Conservation (phyloP, 2,329 filamentous ascomycete genomes). For the Talaromyces marneffei region DNA sequence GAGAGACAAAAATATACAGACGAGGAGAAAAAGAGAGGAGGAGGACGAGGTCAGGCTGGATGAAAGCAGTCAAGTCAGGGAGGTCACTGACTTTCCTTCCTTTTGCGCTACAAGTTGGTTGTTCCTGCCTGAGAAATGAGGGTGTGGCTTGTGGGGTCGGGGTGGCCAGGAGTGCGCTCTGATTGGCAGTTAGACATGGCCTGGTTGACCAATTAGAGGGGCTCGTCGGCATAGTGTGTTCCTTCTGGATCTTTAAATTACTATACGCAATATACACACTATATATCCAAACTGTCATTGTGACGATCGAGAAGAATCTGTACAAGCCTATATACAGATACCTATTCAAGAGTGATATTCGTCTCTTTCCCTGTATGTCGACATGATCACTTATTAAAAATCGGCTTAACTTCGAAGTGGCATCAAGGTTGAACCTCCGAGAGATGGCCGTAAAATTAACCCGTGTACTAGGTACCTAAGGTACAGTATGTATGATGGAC, state of each 20-base stretch:
- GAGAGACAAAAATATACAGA: constrained; percentile 13
- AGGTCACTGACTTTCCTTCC: constrained; percentile 1
- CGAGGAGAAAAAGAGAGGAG: constrained; percentile 12
- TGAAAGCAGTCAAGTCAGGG: constrained; percentile 16
- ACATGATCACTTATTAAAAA: background rate
- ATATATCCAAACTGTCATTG: background rate
- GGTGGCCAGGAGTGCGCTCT: constrained; percentile 1
- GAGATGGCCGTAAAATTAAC: background rate
- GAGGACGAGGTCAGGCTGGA: constrained; percentile 9
- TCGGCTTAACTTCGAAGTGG: background rate
- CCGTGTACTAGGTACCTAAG: too few species aligned
- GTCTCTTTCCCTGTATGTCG: background rate
- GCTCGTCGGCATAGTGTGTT: background rate
- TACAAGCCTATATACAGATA: too few species aligned
- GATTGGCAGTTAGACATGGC: constrained; percentile 4
- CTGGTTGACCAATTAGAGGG: constrained; percentile 10
- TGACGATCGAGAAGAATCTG: too few species aligned
- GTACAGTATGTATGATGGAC: background rate
- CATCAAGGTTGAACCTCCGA: background rate
- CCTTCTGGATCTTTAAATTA: background rate
- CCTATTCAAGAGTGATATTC: too few species aligned
- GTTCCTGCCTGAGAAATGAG: constrained; percentile 16
- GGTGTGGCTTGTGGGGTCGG: constrained; percentile 2
- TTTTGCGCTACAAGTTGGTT: background rate
- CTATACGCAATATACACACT: too few species aligned